A percentile compares a stretch with the other conserved stretches of the same genome.
phyloP scores from a whole-genome alignment of 2,329 filamentous ascomycete genomes.

The Exophiala xenobiotica region DNA sequence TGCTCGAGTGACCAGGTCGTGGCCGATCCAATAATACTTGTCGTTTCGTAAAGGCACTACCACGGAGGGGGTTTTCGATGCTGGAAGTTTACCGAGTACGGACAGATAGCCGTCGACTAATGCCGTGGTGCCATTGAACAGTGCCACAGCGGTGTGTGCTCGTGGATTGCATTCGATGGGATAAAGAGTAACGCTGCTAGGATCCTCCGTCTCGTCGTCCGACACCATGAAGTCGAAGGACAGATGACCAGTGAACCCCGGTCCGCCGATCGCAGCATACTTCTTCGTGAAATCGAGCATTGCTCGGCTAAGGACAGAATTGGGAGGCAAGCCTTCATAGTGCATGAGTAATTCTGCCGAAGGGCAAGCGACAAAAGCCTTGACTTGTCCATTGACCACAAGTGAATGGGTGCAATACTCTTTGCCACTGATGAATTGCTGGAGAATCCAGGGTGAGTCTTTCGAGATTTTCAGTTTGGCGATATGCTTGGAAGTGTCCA shows the following conservation, averaged over 20 bases:
- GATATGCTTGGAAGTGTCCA: slow-evolving; percentile 57
- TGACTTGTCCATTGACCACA: slow-evolving; percentile 63
- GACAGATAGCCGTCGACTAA: slow-evolving; percentile 54
- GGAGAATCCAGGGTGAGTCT: slow-evolving; percentile 62
- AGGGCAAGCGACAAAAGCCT: slow-evolving; percentile 66
- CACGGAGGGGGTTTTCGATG: slow-evolving; percentile 2
- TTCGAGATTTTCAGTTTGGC: slow-evolving; percentile 55
- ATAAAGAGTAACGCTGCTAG: slow-evolving; percentile 44
- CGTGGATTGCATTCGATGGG: slow-evolving; percentile 72
- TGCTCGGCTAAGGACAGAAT: slow-evolving; percentile 55
- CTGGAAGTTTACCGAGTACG: slow-evolving; percentile 35
- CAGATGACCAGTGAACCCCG: slow-evolving; percentile 65
- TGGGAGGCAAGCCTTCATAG: slow-evolving; percentile 59
- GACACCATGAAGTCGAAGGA: slow-evolving; percentile 70
- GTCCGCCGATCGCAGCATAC: slow-evolving; percentile 53
- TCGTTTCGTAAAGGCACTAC: slow-evolving; percentile 25
- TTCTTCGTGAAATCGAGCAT: slow-evolving; percentile 66
- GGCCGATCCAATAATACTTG: slow-evolving; percentile 64
- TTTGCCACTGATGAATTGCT: slow-evolving; percentile 64
- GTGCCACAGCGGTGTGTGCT: slow-evolving; percentile 64
- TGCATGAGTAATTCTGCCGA: slow-evolving; percentile 64
- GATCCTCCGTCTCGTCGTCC: slow-evolving; percentile 36
- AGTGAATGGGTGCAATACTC: slow-evolving; percentile 74
- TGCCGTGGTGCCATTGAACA: slow-evolving; percentile 53
- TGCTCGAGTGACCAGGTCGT: slow-evolving; percentile 59